These are phyloP conservation scores for Lecanicillium sp. DNA, from an alignment of 2,329 filamentous ascomycete genomes.

Conservation along the genomic window DNA sequence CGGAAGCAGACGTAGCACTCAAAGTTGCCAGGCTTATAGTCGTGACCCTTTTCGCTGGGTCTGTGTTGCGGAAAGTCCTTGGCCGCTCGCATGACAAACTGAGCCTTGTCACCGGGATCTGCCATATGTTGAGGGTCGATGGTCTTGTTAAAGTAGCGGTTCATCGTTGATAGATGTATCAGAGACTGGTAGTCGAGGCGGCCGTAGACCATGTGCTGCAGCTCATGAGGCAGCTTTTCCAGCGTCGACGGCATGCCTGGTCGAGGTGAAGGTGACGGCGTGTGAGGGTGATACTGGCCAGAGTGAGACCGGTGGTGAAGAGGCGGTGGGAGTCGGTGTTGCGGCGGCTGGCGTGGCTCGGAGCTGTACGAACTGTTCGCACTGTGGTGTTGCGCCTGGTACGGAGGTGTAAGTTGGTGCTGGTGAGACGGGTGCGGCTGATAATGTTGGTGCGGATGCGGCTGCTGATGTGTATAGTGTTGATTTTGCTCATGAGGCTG, in stretches of 20 bases:
- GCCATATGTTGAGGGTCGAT: slow-evolving; percentile 27
- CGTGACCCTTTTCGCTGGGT: slow-evolving; percentile 26
- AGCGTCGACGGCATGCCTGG: slow-evolving; percentile 17
- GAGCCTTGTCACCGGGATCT: slow-evolving; percentile 26
- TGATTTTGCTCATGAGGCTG: background rate
- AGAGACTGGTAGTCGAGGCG: slow-evolving; percentile 32
- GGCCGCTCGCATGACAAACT: slow-evolving; percentile 33
- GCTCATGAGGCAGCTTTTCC: slow-evolving; percentile 25
- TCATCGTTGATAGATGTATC: slow-evolving; percentile 29
- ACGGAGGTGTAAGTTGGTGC: background rate
- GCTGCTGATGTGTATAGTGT: background rate
- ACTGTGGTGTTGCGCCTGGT: background rate
- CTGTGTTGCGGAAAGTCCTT: slow-evolving; percentile 33
- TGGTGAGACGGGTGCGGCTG: background rate
- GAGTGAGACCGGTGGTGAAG: slow-evolving; percentile 8
- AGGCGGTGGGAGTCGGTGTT: slow-evolving; percentile 8
- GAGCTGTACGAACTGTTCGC: background rate
- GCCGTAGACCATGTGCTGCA: slow-evolving; percentile 25
- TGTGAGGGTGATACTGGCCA: slow-evolving; percentile 1
- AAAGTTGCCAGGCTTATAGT: slow-evolving; percentile 31
- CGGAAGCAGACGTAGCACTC: slow-evolving; percentile 35
- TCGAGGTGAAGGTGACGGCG: slow-evolving; percentile 6
- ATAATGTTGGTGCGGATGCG: background rate
- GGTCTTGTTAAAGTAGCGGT: slow-evolving; percentile 23
- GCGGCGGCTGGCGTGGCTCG: slow-evolving; percentile 2